Evolutionary conservation across 495 filamentous ascomycete genomes (phyloP).

Genomic region (Tuber umbilicatum): DNA sequence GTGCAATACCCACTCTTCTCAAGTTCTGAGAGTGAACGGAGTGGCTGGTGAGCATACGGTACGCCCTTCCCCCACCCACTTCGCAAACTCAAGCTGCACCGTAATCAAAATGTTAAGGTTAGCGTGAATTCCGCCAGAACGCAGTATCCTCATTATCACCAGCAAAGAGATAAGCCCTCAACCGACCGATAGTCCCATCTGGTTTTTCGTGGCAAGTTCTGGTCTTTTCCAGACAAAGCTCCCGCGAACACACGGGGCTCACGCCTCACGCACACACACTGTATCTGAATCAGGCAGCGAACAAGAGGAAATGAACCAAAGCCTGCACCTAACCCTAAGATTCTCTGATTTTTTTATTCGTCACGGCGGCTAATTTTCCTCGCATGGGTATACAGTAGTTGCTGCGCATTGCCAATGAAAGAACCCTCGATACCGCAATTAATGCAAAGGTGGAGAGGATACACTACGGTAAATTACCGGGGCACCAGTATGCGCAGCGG

Average conservation of each 20-base stretch:
- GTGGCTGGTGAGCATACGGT: not conserved
- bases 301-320: not conserved
- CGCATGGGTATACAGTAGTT: not conserved
- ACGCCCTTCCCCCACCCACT: not conserved
- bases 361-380: not conserved
- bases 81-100: not conserved
- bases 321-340: not conserved
- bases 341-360: not conserved
- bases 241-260: slow-evolving; percentile 1
- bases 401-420: not conserved
- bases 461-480: not conserved
- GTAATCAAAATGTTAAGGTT: not conserved
- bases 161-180: not conserved
- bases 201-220: not conserved
- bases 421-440: not conserved
- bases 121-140: not conserved
- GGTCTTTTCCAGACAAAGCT: not conserved
- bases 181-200: not conserved
- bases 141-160: not conserved
- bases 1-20: not conserved
- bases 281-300: not conserved
- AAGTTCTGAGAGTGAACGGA: not conserved
- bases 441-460: not conserved
- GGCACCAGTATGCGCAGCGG: not conserved
- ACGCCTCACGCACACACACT: not conserved